These are phyloP conservation scores for Farysia itapuensis DNA, from an alignment of 1,284 basidiomycete species.

Conservation along the genomic window DNA sequence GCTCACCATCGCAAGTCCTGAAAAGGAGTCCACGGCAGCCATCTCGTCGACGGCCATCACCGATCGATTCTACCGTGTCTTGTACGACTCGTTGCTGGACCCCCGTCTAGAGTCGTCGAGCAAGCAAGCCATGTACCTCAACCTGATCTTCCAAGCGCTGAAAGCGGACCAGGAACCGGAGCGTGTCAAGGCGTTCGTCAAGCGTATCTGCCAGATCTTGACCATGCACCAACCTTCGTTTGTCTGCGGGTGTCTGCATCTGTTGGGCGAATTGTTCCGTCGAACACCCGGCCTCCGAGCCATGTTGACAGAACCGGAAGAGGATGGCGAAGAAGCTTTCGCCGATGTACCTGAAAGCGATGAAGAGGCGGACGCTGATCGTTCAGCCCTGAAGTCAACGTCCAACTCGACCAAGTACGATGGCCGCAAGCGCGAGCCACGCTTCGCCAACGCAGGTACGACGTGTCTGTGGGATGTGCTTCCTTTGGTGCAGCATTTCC, in stretches of 20 bases:
- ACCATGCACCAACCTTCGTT: slow-evolving; percentile 79
- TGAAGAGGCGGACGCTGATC: slow-evolving; percentile 22
- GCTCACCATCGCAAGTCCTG: slow-evolving; percentile 62
- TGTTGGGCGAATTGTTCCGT: slow-evolving; percentile 70
- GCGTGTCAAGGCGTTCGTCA: slow-evolving; percentile 79
- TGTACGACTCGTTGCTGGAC: slow-evolving; percentile 88
- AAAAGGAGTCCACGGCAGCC: slow-evolving; percentile 17
- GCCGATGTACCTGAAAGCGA: slow-evolving; percentile 61
- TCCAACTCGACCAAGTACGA: slow-evolving; percentile 43
- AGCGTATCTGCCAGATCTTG: slow-evolving; percentile 83
- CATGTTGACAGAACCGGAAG: slow-evolving; percentile 66
- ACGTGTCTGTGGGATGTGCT: slow-evolving; percentile 62
- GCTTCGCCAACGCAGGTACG: slow-evolving; percentile 78
- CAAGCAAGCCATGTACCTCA: slow-evolving; percentile 97
- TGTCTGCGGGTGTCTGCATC: slow-evolving; percentile 78
- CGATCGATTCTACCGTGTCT: slow-evolving; percentile 79
- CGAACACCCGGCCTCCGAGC: slow-evolving; percentile 71
- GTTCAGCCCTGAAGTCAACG: slow-evolving; percentile 12
- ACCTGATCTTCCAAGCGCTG: slow-evolving; percentile 87
- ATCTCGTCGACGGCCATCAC: slow-evolving; percentile 59
- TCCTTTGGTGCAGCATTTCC: slow-evolving; percentile 78
- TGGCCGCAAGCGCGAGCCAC: slow-evolving; percentile 78
- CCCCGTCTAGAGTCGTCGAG: slow-evolving; percentile 77
- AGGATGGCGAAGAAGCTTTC: slow-evolving; percentile 64
- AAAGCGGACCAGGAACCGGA: slow-evolving; percentile 73